These are phyloP conservation scores for Backusella parvicylindrica DNA, from an alignment of 192 early-diverging fungal species.

Conservation along the genomic window DNA sequence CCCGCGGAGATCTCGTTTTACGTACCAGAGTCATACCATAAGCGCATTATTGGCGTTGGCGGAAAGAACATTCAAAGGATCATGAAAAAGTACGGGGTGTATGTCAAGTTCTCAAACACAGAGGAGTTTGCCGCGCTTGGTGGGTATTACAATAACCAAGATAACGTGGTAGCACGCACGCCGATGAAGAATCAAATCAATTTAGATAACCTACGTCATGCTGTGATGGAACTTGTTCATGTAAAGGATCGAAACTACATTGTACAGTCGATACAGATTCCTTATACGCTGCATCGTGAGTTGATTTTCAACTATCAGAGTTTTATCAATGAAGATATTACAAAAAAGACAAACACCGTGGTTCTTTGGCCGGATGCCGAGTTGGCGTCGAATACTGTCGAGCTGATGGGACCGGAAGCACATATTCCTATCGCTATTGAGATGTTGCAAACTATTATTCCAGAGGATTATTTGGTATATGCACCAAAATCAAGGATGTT, in stretches of 20 bases:
- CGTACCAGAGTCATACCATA: constrained; percentile 80
- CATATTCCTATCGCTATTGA: constrained; percentile 51
- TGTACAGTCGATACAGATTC: constrained; percentile 46
- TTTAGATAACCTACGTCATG: constrained; percentile 60
- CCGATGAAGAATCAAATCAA: constrained; percentile 79
- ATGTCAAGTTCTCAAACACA: constrained; percentile 85
- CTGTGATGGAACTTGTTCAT: constrained; percentile 54
- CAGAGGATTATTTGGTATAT: constrained; percentile 49
- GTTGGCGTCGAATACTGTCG: constrained; percentile 53
- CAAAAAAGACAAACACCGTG: constrained; percentile 50
- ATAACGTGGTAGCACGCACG: constrained; percentile 83
- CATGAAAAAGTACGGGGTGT: constrained; percentile 87
- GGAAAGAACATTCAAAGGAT: constrained; percentile 88
- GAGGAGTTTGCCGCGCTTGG: constrained; percentile 76
- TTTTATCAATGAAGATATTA: constrained; percentile 45
- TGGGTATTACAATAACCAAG: constrained; percentile 77
- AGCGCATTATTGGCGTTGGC: constrained; percentile 84
- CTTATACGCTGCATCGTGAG: constrained; percentile 53
- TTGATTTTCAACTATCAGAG: constrained; percentile 36
- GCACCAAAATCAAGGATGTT: constrained; percentile 36
- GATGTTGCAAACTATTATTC: constrained; percentile 54
- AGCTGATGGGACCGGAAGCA: constrained; percentile 55
- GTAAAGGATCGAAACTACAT: constrained; percentile 52
- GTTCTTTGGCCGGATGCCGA: constrained; percentile 67
- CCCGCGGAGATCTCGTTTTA: constrained; percentile 84